Conservation (phyloP, 805 yeast genomes). For the Hermanozyma aechmeae region DNA sequence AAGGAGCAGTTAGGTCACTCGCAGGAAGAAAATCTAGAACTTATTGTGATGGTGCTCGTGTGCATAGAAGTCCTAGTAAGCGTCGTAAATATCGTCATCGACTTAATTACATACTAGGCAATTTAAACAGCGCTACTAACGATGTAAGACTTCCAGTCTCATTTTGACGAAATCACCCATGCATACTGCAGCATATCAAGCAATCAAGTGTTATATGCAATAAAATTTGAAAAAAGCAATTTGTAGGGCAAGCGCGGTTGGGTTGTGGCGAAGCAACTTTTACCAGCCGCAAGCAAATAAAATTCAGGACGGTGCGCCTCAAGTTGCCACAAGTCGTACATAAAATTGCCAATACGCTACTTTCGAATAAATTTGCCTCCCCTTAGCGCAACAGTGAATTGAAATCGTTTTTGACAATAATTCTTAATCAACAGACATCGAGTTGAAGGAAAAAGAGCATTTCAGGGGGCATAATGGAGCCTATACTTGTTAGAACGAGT, state of each 20-base stretch:
- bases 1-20: constrained; percentile 96
- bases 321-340: constrained; percentile 1
- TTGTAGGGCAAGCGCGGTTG: constrained; percentile 1
- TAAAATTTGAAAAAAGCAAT: neutral
- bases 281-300: neutral
- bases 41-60: constrained; percentile 81
- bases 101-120: constrained; percentile 27
- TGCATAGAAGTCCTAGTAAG: constrained; percentile 91
- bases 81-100: constrained; percentile 66
- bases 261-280: constrained; percentile 1
- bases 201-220: neutral
- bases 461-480: too few species aligned
- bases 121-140: neutral
- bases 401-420: too few species aligned
- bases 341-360: too few species aligned
- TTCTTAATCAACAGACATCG: too few species aligned
- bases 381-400: too few species aligned
- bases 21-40: constrained; percentile 83
- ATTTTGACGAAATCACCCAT: neutral
- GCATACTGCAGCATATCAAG: neutral
- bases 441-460: too few species aligned
- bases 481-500: too few species aligned
- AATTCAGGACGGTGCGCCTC: neutral
- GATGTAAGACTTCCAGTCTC: too few species aligned
- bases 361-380: too few species aligned